These are phyloP conservation scores for Emergomyces africanus DNA, from an alignment of 2,329 filamentous ascomycete species.

Conservation along the genomic window DNA sequence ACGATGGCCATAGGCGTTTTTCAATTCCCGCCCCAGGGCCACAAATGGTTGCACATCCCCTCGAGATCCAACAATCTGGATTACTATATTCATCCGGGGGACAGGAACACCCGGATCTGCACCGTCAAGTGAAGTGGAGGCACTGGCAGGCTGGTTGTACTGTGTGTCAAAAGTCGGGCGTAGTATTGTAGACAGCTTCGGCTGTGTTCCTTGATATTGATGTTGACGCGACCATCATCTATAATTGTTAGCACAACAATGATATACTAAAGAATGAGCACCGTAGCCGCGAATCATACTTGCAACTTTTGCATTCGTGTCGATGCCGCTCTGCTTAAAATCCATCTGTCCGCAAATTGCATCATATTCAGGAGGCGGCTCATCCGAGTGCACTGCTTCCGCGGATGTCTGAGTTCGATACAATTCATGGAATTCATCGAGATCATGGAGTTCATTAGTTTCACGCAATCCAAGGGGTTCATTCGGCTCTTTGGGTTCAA, in stretches of 20 bases:
- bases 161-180: slow-evolving; percentile 49
- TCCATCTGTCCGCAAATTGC: slow-evolving; percentile 47
- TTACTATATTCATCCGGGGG: slow-evolving; percentile 54
- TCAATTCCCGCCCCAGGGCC: slow-evolving; percentile 52
- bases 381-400: slow-evolving; percentile 6
- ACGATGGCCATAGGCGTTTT: slow-evolving; percentile 54
- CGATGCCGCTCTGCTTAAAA: slow-evolving; percentile 50
- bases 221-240: slow-evolving; percentile 67
- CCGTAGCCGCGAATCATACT: slow-evolving; percentile 22
- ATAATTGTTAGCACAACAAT: slow-evolving; percentile 5
- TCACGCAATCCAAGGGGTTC: not conserved
- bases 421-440: not conserved
- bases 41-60: slow-evolving; percentile 68
- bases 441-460: not conserved
- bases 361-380: slow-evolving; percentile 15
- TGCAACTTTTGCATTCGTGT: slow-evolving; percentile 48
- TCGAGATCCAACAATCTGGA: slow-evolving; percentile 62
- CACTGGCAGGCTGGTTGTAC: slow-evolving; percentile 17
- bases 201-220: slow-evolving; percentile 63
- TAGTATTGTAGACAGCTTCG: slow-evolving; percentile 53
- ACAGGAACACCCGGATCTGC: slow-evolving; percentile 48
- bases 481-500: not conserved
- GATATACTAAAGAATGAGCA: slow-evolving; percentile 3
- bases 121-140: slow-evolving; percentile 57
- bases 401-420: slow-evolving; percentile 1